Base-by-base conservation (phyloP, 164 flowering plant species). In the Chimonanthus praecox region DNA sequence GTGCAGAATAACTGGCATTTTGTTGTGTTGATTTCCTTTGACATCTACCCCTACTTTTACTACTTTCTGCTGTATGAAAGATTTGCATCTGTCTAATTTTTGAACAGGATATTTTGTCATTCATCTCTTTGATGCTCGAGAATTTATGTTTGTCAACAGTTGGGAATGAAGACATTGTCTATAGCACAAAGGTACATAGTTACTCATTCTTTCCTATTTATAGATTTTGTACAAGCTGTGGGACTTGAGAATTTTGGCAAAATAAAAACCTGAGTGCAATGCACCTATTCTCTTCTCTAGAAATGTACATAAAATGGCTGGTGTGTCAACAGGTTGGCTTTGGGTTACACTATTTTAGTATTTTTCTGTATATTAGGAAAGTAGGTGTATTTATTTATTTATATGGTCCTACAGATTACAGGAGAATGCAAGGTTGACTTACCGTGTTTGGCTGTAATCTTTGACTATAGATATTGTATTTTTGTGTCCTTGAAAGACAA, bases 121-220 rank as follows among this genome's bases (percentile, higher is more conserved):
- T 74, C 71, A 64, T 80, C 70, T 62, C 82, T 44, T 58, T 80
- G 77, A 58, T 77, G 75, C 80, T 80, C 58, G 78, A 77, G 60
- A 80, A 80, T 62, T 64, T 77, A 54, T 80, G 80, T 70, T 68
- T 80, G 16, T 80, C 82, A 48, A 70, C 80, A 18, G 77, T 77
- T n/a, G 68, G 74, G 71, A 80, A 80, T 74, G 82, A 80, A 80
- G 80, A 80, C 18, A 63, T 80, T 49, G 69, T 80, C 65, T 77
- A 58, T 65, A 77, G 80, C 71, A 77, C 75, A 6, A 80, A 80
- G 82, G 82, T 80, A 77, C 21, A 9, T 48, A 49, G 15, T 58
- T 8, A 67, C 9, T 21, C n/a, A 13, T 13, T 3, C 58, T 8
- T 51, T 4, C 4, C 11, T 5, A 51, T 51, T 51, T 51, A 51